phyloP scores from a whole-genome alignment of 768 basidiomycete genomes.

The Auricularia sp. region DNA sequence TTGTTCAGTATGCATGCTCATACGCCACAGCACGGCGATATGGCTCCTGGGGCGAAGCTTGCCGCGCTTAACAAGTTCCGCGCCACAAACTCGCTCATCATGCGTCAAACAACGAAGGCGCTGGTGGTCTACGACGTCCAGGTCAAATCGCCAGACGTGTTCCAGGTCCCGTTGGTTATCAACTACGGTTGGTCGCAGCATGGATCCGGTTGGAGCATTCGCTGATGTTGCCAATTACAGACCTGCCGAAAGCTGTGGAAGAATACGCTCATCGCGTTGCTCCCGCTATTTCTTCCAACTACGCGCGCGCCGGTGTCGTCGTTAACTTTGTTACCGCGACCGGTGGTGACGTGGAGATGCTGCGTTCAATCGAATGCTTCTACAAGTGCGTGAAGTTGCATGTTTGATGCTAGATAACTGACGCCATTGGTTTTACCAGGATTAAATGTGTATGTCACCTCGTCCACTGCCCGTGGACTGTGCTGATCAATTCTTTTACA shows the following conservation, averaged over 20 bases:
- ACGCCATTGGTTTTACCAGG: constrained; percentile 29
- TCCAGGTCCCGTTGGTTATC: constrained; percentile 86
- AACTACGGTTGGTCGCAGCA: constrained; percentile 63
- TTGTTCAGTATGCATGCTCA: constrained; percentile 13
- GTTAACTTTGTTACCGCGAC: constrained; percentile 97
- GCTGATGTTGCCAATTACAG: constrained; percentile 26
- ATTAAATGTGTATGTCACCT: constrained; percentile 74
- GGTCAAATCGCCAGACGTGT: constrained; percentile 81
- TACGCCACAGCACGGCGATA: constrained; percentile 70
- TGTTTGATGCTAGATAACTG: constrained; percentile 15
- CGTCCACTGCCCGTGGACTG: neutral
- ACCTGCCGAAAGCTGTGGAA: constrained; percentile 90
- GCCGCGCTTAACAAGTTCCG: constrained; percentile 82
- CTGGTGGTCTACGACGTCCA: constrained; percentile 91
- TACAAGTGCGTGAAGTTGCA: constrained; percentile 58
- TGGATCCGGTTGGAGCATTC: neutral
- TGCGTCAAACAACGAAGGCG: constrained; percentile 65
- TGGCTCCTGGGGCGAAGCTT: constrained; percentile 73
- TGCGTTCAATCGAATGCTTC: constrained; percentile 96
- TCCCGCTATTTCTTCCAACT: constrained; percentile 74
- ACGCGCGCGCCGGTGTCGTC: constrained; percentile 81
- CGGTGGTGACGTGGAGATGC: constrained; percentile 96
- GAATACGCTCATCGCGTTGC: constrained; percentile 93
- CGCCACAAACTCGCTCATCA: constrained; percentile 42
- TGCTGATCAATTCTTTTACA: constrained; percentile 26